These are phyloP conservation scores for Rosa chinensis DNA, from an alignment of 306 rosid species.

Conservation along the genomic window DNA sequence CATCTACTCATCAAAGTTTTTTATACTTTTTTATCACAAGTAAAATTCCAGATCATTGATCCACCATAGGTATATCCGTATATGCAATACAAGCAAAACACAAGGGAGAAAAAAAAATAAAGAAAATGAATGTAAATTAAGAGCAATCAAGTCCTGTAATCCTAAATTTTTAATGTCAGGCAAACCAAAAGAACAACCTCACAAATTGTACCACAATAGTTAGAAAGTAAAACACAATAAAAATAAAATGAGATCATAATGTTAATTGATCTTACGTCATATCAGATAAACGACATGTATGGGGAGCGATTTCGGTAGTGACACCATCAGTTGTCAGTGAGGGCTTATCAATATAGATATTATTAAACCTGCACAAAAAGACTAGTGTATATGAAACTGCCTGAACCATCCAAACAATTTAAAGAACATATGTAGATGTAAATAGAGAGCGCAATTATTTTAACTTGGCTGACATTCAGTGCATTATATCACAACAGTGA, in stretches of 20 bases:
- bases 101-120: not conserved
- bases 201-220: constrained; percentile 5
- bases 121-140: not conserved
- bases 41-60: not conserved
- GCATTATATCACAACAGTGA: not conserved
- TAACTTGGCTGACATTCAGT: not conserved
- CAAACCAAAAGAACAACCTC: not conserved
- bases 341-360: constrained; percentile 65
- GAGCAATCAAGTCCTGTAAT: not conserved
- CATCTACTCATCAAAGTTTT: not conserved
- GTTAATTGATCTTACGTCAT: constrained; percentile 52
- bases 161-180: not conserved
- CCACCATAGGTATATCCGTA: not conserved
- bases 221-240: constrained; percentile 12
- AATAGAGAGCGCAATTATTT: not conserved
- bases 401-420: not conserved
- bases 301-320: constrained; percentile 53
- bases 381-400: not conserved
- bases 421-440: not conserved
- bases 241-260: constrained; percentile 11
- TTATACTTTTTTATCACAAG: not conserved
- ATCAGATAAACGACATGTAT: constrained; percentile 78
- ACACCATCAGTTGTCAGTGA: constrained; percentile 47
- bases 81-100: not conserved
- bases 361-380: constrained; percentile 54